Percentiles rank a stretch among this genome's conserved stretches.
These are phyloP conservation scores for Boletellus sp. DNA, from an alignment of 768 basidiomycete genomes.

Conservation along the genomic window DNA sequence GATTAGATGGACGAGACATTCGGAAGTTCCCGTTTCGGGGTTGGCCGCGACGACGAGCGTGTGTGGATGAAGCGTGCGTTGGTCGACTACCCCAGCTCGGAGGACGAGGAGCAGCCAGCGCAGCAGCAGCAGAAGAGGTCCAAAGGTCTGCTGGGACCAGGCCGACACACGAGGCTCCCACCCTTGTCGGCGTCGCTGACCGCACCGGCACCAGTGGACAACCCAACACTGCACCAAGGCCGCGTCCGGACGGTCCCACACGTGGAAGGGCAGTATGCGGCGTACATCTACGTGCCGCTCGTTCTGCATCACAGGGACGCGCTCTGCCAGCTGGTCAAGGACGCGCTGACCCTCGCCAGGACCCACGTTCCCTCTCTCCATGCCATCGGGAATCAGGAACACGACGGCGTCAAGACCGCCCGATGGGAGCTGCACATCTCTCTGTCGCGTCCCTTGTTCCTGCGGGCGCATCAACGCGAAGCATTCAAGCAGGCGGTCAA, in stretches of 20 bases:
- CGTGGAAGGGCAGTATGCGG: constrained; percentile 81
- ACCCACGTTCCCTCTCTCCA: constrained; percentile 45
- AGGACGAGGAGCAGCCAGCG: constrained; percentile 32
- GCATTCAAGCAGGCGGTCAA: constrained; percentile 64
- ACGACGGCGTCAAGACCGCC: neutral
- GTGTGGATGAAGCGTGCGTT: constrained; percentile 31
- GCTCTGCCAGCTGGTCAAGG: constrained; percentile 45
- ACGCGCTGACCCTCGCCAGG: constrained; percentile 44
- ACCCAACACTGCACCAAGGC: constrained; percentile 83
- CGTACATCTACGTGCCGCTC: constrained; percentile 74
- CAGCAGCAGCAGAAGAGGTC: constrained; percentile 45
- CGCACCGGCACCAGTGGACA: constrained; percentile 52
- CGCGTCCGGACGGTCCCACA: constrained; percentile 71
- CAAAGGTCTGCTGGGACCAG: neutral
- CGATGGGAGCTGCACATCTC: constrained; percentile 72
- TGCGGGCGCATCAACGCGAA: constrained; percentile 77
- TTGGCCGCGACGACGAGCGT: neutral
- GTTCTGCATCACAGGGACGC: constrained; percentile 39
- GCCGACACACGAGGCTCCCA: constrained; percentile 55
- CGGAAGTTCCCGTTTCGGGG: constrained; percentile 13
- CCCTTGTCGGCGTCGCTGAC: constrained; percentile 48
- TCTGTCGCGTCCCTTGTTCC: constrained; percentile 74
- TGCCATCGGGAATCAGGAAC: constrained; percentile 34
- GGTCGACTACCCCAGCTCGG: constrained; percentile 51
- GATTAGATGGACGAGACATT: constrained; percentile 5